Percentiles rank a stretch among this genome's conserved stretches.
phyloP scores from a whole-genome alignment of 371 early-diverging fungal genomes.

The Lichtheimia corymbifera region DNA sequence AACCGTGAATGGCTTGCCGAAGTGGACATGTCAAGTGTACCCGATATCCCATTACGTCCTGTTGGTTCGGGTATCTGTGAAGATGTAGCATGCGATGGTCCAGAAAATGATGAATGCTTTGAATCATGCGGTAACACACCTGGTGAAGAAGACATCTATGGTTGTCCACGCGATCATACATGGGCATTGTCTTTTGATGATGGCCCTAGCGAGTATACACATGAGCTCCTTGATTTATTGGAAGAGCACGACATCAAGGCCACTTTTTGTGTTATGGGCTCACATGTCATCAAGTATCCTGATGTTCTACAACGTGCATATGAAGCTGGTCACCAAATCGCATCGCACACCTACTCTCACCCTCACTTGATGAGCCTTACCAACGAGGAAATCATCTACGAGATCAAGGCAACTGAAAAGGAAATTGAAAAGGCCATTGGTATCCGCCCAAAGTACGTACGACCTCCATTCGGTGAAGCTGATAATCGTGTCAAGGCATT shows the following conservation, averaged over 20 bases:
- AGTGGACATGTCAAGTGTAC: constrained; percentile 44
- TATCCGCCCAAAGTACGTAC: constrained; percentile 56
- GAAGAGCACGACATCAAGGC: constrained; percentile 50
- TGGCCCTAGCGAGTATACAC: constrained; percentile 56
- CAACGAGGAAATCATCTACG: constrained; percentile 40
- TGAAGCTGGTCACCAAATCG: constrained; percentile 56
- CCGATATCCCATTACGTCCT: constrained; percentile 30
- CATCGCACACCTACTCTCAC: constrained; percentile 56
- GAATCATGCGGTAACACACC: constrained; percentile 41
- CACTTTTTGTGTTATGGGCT: constrained; percentile 75
- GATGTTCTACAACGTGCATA: constrained; percentile 42
- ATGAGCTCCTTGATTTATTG: constrained; percentile 55
- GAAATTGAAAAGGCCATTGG: constrained; percentile 51
- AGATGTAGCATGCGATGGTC: constrained; percentile 33
- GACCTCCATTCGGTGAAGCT: constrained; percentile 64
- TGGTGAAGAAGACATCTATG: constrained; percentile 32
- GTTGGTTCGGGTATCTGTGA: constrained; percentile 38
- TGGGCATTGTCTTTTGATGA: constrained; percentile 69
- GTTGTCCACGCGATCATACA: constrained; percentile 27
- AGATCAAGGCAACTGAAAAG: constrained; percentile 48
- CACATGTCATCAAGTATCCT: constrained; percentile 33
- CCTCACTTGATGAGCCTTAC: constrained; percentile 44
- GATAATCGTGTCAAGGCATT: constrained; percentile 50
- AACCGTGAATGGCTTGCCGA: constrained; percentile 56
- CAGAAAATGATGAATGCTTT: constrained; percentile 39